A percentile compares a stretch with the other conserved stretches of the same genome.
Conservation (phyloP, 495 filamentous ascomycete species). For the Clohesyomyces aquaticus region DNA sequence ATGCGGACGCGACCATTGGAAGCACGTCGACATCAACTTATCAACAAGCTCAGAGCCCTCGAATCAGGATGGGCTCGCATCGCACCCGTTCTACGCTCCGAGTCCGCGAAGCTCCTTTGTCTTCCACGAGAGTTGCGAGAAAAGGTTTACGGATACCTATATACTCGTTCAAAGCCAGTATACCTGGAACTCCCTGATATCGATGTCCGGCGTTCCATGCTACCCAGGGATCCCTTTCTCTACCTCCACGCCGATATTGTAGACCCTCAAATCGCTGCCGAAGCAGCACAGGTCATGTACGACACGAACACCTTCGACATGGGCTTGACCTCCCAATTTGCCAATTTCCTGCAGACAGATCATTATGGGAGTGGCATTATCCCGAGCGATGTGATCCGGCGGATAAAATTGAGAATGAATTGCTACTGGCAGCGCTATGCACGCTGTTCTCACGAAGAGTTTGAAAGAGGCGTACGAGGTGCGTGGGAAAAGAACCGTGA, state of each 20-base stretch:
- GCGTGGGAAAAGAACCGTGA: background rate
- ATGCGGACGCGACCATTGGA: background rate
- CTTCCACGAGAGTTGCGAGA: slow-evolving; percentile 21
- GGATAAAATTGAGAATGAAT: background rate
- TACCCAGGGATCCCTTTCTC: slow-evolving; percentile 14
- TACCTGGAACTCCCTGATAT: background rate
- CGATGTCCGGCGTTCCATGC: slow-evolving; percentile 2
- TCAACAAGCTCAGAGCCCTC: background rate
- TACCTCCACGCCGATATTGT: slow-evolving; percentile 22
- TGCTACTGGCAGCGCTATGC: background rate
- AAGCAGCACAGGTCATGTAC: slow-evolving; percentile 22
- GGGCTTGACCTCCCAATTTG: background rate
- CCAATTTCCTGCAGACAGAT: slow-evolving; percentile 18
- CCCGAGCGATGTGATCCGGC: background rate
- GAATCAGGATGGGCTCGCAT: slow-evolving; percentile 16
- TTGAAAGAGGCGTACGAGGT: background rate
- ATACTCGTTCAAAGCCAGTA: background rate
- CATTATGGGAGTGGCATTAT: background rate
- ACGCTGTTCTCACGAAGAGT: background rate
- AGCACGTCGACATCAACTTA: background rate
- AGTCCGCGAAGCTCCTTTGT: slow-evolving; percentile 9
- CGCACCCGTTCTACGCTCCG: background rate
- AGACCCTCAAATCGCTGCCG: slow-evolving; percentile 17
- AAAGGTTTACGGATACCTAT: slow-evolving; percentile 14
- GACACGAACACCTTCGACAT: slow-evolving; percentile 18